Evolutionary conservation across 768 basidiomycete species (phyloP).

Genomic region (Lactarius deliciosus): DNA sequence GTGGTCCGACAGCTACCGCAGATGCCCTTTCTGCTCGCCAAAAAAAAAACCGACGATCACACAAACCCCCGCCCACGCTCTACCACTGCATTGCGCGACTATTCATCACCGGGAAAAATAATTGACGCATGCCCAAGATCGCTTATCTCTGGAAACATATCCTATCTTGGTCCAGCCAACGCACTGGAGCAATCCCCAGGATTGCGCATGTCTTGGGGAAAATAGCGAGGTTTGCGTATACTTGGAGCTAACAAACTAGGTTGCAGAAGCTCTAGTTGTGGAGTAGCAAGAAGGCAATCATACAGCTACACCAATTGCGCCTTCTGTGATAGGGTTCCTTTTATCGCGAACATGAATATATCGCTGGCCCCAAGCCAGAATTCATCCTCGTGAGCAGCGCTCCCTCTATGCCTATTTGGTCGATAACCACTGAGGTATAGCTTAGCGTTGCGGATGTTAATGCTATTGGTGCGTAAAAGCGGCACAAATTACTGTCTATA

Average conservation of each 20-base stretch:
- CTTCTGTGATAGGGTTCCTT: conserved; percentile 1
- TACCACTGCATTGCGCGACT: not conserved
- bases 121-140: not conserved
- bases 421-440: conserved; percentile 17
- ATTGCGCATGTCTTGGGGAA: not conserved
- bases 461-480: not conserved
- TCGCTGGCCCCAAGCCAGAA: not conserved
- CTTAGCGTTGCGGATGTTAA: not conserved
- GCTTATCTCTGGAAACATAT: not conserved
- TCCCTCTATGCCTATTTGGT: not conserved
- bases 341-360: not conserved
- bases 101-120: not conserved
- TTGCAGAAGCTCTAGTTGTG: not conserved
- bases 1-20: not conserved
- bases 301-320: not conserved
- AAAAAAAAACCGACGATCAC: not conserved
- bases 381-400: not conserved
- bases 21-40: no score
- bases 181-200: not conserved
- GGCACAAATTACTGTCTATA: not conserved
- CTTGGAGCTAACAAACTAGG: not conserved
- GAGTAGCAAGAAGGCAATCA: not conserved
- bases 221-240: not conserved
- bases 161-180: not conserved
- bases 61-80: no score